These are phyloP conservation scores for Pseudevernia furfuracea DNA, from an alignment of 495 filamentous ascomycete genomes.

Conservation along the genomic window DNA sequence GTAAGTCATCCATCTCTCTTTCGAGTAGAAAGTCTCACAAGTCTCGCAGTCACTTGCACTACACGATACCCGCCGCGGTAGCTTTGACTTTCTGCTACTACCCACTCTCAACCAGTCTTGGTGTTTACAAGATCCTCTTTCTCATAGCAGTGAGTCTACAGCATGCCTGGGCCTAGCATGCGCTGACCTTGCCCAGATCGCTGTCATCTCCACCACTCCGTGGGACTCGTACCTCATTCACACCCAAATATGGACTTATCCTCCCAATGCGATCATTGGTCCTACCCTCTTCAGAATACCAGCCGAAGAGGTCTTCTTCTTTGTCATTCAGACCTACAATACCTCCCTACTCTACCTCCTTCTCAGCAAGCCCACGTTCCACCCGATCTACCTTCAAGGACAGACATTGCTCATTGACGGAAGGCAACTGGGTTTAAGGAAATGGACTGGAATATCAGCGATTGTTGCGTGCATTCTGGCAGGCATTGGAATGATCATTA, in stretches of 20 bases:
- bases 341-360: slow-evolving; percentile 58
- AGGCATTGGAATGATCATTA: slow-evolving; percentile 36
- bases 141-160: slow-evolving; percentile 38
- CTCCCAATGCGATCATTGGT: slow-evolving; percentile 49
- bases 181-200: slow-evolving; percentile 33
- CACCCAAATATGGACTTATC: slow-evolving; percentile 60
- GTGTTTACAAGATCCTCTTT: slow-evolving; percentile 50
- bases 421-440: slow-evolving; percentile 21
- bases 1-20: slow-evolving; percentile 36
- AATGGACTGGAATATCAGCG: slow-evolving; percentile 35
- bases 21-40: neutral
- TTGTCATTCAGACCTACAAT: slow-evolving; percentile 66
- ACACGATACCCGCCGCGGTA: slow-evolving; percentile 55
- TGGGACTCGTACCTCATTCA: slow-evolving; percentile 67
- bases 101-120: slow-evolving; percentile 50
- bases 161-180: neutral
- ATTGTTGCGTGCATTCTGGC: slow-evolving; percentile 33
- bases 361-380: slow-evolving; percentile 53
- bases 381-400: slow-evolving; percentile 44
- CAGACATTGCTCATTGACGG: slow-evolving; percentile 22
- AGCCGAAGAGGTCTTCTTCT: slow-evolving; percentile 64
- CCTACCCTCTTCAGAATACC: slow-evolving; percentile 52
- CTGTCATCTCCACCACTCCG: slow-evolving; percentile 54
- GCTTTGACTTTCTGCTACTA: slow-evolving; percentile 48
- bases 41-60: slow-evolving; percentile 52